These are phyloP conservation scores for Gaeumannomyces tritici DNA, from an alignment of 2,329 filamentous ascomycete species.

Conservation along the genomic window DNA sequence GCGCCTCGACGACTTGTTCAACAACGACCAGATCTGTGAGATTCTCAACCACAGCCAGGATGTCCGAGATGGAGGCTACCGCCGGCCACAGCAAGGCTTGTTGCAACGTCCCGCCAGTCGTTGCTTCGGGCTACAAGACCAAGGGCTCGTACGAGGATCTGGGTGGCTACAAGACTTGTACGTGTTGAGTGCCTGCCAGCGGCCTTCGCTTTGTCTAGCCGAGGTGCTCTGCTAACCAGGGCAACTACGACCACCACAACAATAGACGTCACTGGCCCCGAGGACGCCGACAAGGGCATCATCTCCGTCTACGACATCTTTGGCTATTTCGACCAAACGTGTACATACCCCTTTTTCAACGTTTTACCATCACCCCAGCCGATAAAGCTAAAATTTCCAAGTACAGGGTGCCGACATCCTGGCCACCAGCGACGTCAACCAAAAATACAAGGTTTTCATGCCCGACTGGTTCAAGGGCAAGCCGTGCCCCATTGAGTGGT, in stretches of 20 bases:
- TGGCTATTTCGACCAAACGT: conserved; percentile 59
- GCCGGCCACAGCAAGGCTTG: conserved; percentile 16
- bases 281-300: conserved; percentile 44
- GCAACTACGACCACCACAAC: not conserved
- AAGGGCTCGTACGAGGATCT: conserved; percentile 36
- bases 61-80: conserved; percentile 2
- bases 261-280: conserved; percentile 36
- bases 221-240: not conserved
- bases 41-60: not conserved
- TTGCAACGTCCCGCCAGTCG: conserved; percentile 36
- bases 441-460: conserved; percentile 77
- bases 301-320: conserved; percentile 59
- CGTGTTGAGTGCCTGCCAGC: conserved; percentile 4
- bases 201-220: too few relatives aligned
- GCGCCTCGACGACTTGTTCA: too few relatives aligned
- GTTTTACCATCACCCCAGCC: too few relatives aligned
- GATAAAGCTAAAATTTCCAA: too few relatives aligned
- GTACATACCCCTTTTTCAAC: too few relatives aligned
- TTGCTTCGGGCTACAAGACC: conserved; percentile 29
- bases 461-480: conserved; percentile 84
- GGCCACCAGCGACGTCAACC: conserved; percentile 41
- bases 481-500: conserved; percentile 47
- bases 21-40: not conserved
- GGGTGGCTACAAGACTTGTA: conserved; percentile 36
- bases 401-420: conserved; percentile 64